Base-by-base conservation (phyloP, 805 yeast genomes). In the Starmera amethionina region DNA sequence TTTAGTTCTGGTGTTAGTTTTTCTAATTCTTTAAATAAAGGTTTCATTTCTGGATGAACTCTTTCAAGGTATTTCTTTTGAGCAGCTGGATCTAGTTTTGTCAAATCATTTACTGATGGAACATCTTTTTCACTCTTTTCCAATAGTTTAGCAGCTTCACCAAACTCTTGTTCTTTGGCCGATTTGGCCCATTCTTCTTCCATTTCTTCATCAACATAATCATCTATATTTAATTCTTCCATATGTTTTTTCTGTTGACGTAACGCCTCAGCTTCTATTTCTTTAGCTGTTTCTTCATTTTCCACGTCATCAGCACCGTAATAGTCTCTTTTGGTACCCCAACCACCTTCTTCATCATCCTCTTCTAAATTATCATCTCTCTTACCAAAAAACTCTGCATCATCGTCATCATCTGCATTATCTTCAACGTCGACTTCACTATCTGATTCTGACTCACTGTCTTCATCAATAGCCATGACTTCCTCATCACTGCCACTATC, bases 221-320 rank as follows among this genome's bases (percentile, higher is more conserved):
- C 93, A 25, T 72, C 84, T 73, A 82, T 79, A 36, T 77, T 75
- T 50, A 89, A 67, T 35, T 82, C 94, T 48, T 77, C 77, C 43
- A 86, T 62, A 58, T 88, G 88, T 49, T 75, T 72, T 64, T 82
- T 83, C 62, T 89, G 97, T 49, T 86, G 78, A 54, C 87, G 77
- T 37, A 85, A 55, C 0, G 97, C 97, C 62, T 93, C 97, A 50
- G 77, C 79, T 42, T 90, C 93, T 62, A 88, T 79, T 46, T 75
- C 79, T 46, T 76, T 79, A 5, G 86, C 83, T 29, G 77, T 79
- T 40, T 78, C 94, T 29, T 81, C 90, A 47, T 84, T 64, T 46
- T 74, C 70, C 4, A 62, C 47, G 37, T 66, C 68, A 55, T 57
- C 74, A n/a, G 71, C 74, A 46, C 94, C 59, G 70, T 85, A 48